Percentiles rank a stretch among this genome's conserved stretches.
Evolutionary conservation across 805 yeast genomes (phyloP).

Genomic region (Teunomyces cretensis): DNA sequence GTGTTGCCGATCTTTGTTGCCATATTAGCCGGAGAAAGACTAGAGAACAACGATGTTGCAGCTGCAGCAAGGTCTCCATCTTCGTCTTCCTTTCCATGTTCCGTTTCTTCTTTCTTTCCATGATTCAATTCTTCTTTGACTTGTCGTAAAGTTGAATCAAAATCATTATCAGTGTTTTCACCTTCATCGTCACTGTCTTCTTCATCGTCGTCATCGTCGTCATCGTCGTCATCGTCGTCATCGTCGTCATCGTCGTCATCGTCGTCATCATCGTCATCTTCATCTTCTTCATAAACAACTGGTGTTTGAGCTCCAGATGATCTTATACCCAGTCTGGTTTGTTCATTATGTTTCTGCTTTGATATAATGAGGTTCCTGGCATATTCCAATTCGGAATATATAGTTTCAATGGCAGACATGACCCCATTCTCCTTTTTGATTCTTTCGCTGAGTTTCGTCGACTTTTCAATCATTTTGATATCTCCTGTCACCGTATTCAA

Average conservation of each 20-base stretch:
- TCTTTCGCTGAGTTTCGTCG: constrained; percentile 57
- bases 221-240: constrained; percentile 7
- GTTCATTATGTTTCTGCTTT: constrained; percentile 41
- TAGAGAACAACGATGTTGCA: not conserved
- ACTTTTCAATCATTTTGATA: constrained; percentile 64
- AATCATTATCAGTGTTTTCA: not conserved
- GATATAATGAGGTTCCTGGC: constrained; percentile 56
- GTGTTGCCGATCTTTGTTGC: not conserved
- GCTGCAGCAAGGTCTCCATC: not conserved
- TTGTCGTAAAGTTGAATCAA: not conserved
- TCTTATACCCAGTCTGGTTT: constrained; percentile 12
- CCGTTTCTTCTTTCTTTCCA: not conserved
- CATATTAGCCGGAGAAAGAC: not conserved
- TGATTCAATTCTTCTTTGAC: not conserved
- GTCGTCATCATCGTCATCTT: constrained; percentile 10
- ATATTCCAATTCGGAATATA: constrained; percentile 80
- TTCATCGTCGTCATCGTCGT: constrained; percentile 2
- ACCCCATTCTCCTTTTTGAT: constrained; percentile 83
- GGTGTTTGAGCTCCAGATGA: constrained; percentile 30
- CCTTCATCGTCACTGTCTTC: not conserved
- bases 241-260: constrained; percentile 12
- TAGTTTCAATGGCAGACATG: constrained; percentile 65
- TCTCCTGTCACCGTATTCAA: constrained; percentile 67
- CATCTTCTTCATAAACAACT: constrained; percentile 17
- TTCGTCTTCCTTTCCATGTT: not conserved